A percentile compares a stretch with the other conserved stretches of the same genome.
Evolutionary conservation across 306 rosid genomes (phyloP).

Genomic region (Alnus rubra): DNA sequence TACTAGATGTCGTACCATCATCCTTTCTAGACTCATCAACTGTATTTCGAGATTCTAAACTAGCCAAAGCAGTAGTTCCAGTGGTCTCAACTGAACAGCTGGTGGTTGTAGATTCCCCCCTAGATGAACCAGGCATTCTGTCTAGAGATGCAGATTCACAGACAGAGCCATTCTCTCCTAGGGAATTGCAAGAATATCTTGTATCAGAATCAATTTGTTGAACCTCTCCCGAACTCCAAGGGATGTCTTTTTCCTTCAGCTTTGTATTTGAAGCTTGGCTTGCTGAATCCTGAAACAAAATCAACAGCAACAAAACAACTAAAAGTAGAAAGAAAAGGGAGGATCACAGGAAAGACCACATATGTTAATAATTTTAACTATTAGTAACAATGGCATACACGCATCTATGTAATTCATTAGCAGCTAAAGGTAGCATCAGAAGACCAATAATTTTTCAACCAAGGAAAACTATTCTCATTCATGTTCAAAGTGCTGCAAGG

Average conservation of each 20-base stretch:
- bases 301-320: not conserved
- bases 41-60: constrained; percentile 34
- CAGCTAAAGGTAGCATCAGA: not conserved
- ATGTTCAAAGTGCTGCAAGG: not conserved
- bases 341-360: not conserved
- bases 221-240: constrained; percentile 42
- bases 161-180: constrained; percentile 37
- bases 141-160: constrained; percentile 35
- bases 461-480: not conserved
- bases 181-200: constrained; percentile 27
- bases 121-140: constrained; percentile 41
- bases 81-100: constrained; percentile 48
- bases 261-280: constrained; percentile 40
- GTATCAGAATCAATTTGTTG: constrained; percentile 49
- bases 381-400: not conserved
- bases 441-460: not conserved
- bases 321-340: not conserved
- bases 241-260: constrained; percentile 41
- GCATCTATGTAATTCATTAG: not conserved
- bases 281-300: constrained; percentile 54
- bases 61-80: constrained; percentile 29
- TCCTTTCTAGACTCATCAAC: constrained; percentile 54
- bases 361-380: not conserved
- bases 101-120: constrained; percentile 43
- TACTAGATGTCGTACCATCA: constrained; percentile 57